phyloP scores from a whole-genome alignment of 108 stramenopile genomes.

The Conticribra guillardii region DNA sequence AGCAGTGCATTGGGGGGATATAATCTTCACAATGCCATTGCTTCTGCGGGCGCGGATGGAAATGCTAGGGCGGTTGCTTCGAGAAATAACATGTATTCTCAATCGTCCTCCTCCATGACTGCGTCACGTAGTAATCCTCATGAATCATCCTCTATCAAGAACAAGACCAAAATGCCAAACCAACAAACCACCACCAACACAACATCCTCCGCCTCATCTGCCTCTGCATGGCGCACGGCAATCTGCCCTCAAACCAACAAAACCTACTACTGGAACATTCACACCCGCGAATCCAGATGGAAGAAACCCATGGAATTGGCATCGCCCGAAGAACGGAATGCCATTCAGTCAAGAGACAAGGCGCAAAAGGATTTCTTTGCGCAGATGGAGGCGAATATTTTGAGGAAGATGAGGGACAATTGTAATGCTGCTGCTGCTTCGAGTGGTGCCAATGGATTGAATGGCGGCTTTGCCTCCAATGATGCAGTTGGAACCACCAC shows the following conservation, averaged over 20 bases:
- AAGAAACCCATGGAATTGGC: slow-evolving; percentile 87
- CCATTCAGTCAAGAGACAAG: slow-evolving; percentile 71
- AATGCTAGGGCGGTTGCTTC: too few species aligned
- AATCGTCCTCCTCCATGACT: too few species aligned
- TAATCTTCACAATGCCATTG: not conserved
- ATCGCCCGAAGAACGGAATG: slow-evolving; percentile 57
- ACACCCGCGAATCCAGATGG: slow-evolving; percentile 95
- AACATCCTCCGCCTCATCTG: too few species aligned
- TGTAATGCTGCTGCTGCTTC: not conserved
- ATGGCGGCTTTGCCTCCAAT: not conserved
- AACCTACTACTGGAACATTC: slow-evolving; percentile 92
- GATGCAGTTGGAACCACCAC: not conserved
- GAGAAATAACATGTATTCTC: slow-evolving; percentile 2
- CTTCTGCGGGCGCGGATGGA: too few species aligned
- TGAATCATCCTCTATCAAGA: too few species aligned
- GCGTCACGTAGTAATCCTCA: too few species aligned
- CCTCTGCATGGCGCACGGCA: slow-evolving; percentile 71
- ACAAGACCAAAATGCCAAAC: not conserved
- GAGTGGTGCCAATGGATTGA: not conserved
- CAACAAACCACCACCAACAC: too few species aligned
- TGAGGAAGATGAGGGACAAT: slow-evolving; percentile 41
- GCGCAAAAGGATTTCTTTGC: slow-evolving; percentile 84
- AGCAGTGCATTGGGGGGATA: not conserved
- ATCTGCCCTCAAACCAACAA: slow-evolving; percentile 74
- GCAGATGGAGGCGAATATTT: slow-evolving; percentile 89